Percentiles rank a stretch among this genome's conserved stretches.
Conservation (phyloP, 2,329 filamentous ascomycete genomes). For the Hypoxylon sp. region DNA sequence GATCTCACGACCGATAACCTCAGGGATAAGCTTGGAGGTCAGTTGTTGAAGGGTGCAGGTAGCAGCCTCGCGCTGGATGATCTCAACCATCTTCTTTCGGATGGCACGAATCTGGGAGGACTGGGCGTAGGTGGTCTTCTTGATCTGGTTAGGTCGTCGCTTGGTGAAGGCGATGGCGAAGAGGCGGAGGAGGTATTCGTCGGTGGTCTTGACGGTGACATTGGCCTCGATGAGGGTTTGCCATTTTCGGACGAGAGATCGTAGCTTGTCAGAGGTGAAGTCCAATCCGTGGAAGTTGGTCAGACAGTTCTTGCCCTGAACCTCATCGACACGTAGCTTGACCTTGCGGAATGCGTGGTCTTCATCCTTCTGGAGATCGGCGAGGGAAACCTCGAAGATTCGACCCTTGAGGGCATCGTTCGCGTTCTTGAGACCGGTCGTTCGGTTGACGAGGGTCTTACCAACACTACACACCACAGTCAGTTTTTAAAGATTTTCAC, state of each 20-base stretch:
- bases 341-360: conserved; percentile 99
- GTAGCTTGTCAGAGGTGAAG: conserved; percentile 99
- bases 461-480: conserved; percentile 80
- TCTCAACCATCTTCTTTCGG: conserved; percentile 99
- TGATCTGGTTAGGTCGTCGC: conserved; percentile 99
- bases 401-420: conserved; percentile 99
- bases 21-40: conserved; percentile 98
- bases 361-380: conserved; percentile 99
- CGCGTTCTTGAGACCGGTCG: conserved; percentile 99
- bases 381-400: conserved; percentile 98
- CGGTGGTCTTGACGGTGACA: conserved; percentile 99
- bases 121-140: conserved; percentile 99
- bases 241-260: conserved; percentile 99
- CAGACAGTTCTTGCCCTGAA: conserved; percentile 99
- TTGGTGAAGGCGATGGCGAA: conserved; percentile 99
- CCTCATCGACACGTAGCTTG: conserved; percentile 97
- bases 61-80: conserved; percentile 95
- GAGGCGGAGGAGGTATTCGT: conserved; percentile 98
- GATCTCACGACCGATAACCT: conserved; percentile 99
- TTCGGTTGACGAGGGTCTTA: conserved; percentile 99
- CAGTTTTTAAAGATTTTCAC: conserved; percentile 38
- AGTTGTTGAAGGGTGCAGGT: conserved; percentile 96
- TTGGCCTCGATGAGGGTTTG: conserved; percentile 99
- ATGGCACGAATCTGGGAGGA: conserved; percentile 98
- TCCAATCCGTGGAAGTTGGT: conserved; percentile 99